Evolutionary conservation across 1,284 basidiomycete genomes (phyloP), one percentile per base, ranked within the genome.

Genomic region (Porogramme epimiltina): DNA sequence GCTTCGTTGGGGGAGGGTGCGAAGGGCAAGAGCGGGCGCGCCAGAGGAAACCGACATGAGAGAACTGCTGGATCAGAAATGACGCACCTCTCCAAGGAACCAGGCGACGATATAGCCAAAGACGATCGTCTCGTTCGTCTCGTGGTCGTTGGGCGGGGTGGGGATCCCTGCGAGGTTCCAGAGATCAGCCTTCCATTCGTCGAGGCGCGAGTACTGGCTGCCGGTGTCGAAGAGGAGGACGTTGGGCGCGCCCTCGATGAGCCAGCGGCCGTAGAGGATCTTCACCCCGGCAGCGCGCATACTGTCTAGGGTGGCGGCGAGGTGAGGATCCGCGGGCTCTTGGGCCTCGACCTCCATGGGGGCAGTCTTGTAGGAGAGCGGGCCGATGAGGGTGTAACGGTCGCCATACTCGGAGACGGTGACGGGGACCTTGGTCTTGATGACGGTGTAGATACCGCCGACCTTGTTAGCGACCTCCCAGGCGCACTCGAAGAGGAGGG

Each of bases 21-120:
- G n/a, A n/a, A n/a, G n/a, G n/a, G n/a, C n/a, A n/a, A n/a, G n/a
- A n/a, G n/a, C n/a, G n/a, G n/a, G n/a, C n/a, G n/a, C n/a, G n/a
- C n/a, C n/a, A n/a, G n/a, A n/a, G n/a, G n/a, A n/a, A n/a, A n/a
- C n/a, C n/a, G n/a, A n/a, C n/a, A n/a, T n/a, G 8, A 6, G 13
- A 31, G 28, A 31, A 8, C 28, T 13, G 28, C 6, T 31, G 24
- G 37, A 48, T 34, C 33, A 34, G 33, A 46, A 9, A 51, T 45
- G 52, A 73, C 86, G 60, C 58, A 93, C 93, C 78, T 98, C 95
- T 63, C 96, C 96, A 22, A 99, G 81, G 79, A 99, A 98, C 96
- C 96, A 99, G n/a, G 96, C 94, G 47, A 96, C 91, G 57, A 99
- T 85, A 73, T 99, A 98, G n/a, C 96, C 96, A 73, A 98, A 95